phyloP scores from a whole-genome alignment of 179 eudicot genomes.

The Spergularia azorica region DNA sequence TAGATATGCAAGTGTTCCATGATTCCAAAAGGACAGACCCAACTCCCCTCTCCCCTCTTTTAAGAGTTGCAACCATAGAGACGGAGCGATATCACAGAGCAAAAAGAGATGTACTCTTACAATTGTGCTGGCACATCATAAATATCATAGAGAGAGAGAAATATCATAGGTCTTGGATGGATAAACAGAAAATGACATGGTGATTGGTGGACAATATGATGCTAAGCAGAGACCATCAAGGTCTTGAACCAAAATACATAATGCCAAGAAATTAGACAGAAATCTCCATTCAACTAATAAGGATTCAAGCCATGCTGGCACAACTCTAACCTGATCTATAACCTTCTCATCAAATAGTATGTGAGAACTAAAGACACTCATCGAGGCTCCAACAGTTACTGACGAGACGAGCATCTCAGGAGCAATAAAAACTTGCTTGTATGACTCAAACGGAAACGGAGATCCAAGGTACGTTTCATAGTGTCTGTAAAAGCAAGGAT shows the following conservation, averaged over 20 bases:
- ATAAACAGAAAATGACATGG: no score
- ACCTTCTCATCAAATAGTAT: conserved; percentile 85
- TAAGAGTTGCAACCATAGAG: no score
- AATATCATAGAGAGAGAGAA: no score
- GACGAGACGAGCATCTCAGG: conserved; percentile 89
- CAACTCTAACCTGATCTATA: conserved; percentile 74
- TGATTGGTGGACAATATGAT: no score
- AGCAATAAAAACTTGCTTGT: conserved; percentile 86
- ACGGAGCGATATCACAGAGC: no score
- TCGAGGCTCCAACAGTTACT: conserved; percentile 75
- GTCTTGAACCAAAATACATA: background rate
- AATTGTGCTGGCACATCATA: no score
- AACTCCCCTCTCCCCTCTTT: no score
- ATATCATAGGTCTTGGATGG: no score
- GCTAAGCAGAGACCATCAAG: background rate
- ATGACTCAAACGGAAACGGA: conserved; percentile 90
- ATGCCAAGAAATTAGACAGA: background rate
- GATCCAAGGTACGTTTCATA: conserved; percentile 81
- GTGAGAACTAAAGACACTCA: conserved; percentile 82
- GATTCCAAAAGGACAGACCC: no score
- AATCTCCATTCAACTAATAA: no score
- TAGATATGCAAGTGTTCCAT: no score
- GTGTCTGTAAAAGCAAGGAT: conserved; percentile 54
- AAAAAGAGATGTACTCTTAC: no score
- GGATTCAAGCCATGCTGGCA: conserved; percentile 1